These are phyloP conservation scores for Pulicaria dysenterica DNA, from an alignment of 129 eudicot genomes.

Conservation along the genomic window DNA sequence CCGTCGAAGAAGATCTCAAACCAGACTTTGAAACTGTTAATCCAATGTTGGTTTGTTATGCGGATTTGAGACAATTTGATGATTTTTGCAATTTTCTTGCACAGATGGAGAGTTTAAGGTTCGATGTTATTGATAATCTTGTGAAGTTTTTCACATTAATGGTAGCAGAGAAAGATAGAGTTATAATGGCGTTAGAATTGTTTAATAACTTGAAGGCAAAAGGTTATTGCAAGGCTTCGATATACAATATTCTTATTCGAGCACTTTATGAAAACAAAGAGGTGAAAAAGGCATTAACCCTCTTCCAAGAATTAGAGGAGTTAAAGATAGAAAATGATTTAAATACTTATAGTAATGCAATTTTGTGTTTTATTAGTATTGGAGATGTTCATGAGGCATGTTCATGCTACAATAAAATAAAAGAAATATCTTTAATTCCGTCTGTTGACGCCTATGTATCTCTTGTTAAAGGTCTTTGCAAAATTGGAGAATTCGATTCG, in stretches of 20 bases:
- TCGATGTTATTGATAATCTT: conserved; percentile 49
- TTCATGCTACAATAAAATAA: conserved; percentile 61
- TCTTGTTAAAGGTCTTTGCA: conserved; percentile 74
- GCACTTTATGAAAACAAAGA: conserved; percentile 63
- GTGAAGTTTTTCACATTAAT: conserved; percentile 53
- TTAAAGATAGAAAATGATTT: conserved; percentile 59
- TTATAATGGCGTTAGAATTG: conserved; percentile 60
- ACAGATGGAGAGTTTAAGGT: conserved; percentile 64
- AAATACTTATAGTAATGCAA: conserved; percentile 52
- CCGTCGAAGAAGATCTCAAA: conserved; percentile 70
- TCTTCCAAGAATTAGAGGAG: conserved; percentile 58
- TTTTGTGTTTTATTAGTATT: conserved; percentile 51
- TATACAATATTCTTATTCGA: conserved; percentile 68
- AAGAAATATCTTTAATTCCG: conserved; percentile 53
- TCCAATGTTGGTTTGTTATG: conserved; percentile 67
- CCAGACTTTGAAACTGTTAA: conserved; percentile 72
- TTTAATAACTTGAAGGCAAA: conserved; percentile 58
- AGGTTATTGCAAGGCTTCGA: conserved; percentile 50
- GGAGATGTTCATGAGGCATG: conserved; percentile 71
- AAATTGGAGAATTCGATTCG: conserved; percentile 69
- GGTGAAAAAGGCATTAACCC: conserved; percentile 51
- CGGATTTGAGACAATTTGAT: conserved; percentile 58
- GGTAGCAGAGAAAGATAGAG: conserved; percentile 48
- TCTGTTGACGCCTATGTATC: conserved; percentile 69
- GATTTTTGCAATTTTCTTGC: conserved; percentile 63